Base-by-base conservation (phyloP, 345 rosid genomes). In the Acer yangbiense region DNA sequence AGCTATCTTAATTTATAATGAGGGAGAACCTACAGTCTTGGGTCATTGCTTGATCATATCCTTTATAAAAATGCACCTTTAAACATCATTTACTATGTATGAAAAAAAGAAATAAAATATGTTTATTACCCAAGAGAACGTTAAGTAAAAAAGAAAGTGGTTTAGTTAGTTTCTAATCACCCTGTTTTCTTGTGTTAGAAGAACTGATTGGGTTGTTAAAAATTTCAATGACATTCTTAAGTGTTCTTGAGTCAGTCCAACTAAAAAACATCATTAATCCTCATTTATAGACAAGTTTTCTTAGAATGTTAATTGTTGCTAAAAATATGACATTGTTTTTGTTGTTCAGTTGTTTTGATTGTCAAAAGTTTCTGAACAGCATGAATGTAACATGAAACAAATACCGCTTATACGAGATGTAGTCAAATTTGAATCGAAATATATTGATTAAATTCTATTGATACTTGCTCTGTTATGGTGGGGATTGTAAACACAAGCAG, bases 211-310 rank as follows among this genome's bases (percentile, higher is more conserved):
- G 64, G 27, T 46, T 60, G 64, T 60, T 20, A 9, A 20, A 60
- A 8, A 4, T 61, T 62, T 39, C 13, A 23, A 7, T 72, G 20
- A 11, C 54, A 60, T 58, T 17, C 74, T 39, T 35, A 6, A 13
- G 39, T 65, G 60, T 20, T 32, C 50, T 71, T 12, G 32, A n/a
- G 18, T 48, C 18, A 72, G 9, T 48, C 73, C 71, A 3, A 41
- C 9, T 67, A 10, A n/a, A 29, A 29, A 70, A 70, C 5, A 70
- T 50, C 7, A 23, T 2, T 11, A 50, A 60, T 25, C 14, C 8
- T 52, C 73, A 50, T 43, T 41, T 46, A 10, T 20, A 4, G 39
- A 58, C 68, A 20, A n/a, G 14, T 65, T 73, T 73, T 61, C 76
- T 41, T 39, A 21, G 64, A 60, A 61, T 58, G 18, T 72, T 71